phyloP scores from a whole-genome alignment of 768 basidiomycete species.

The Fibroporia radiculosa region DNA sequence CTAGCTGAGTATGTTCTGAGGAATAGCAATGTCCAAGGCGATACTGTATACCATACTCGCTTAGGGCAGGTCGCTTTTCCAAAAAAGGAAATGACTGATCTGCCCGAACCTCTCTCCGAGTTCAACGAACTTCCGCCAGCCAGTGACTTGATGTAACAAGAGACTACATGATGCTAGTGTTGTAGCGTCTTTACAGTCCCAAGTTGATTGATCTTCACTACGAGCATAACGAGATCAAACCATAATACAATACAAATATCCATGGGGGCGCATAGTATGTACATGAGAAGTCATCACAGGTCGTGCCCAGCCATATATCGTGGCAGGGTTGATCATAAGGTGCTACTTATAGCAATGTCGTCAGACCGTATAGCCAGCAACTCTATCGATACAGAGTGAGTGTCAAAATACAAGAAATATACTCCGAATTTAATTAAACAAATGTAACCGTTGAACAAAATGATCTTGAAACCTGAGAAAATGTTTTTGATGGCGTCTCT shows the following conservation, averaged over 20 bases:
- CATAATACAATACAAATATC: not conserved
- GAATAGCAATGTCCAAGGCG: slow-evolving; percentile 17
- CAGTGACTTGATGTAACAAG: not conserved
- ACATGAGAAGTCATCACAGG: too few relatives aligned
- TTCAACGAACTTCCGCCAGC: not conserved
- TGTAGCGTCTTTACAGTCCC: not conserved
- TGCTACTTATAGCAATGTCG: too few relatives aligned
- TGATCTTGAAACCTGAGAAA: too few relatives aligned
- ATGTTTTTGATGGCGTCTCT: too few relatives aligned
- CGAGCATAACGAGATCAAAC: not conserved
- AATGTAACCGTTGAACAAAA: too few relatives aligned
- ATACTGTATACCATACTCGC: slow-evolving; percentile 10
- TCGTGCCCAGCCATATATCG: too few relatives aligned
- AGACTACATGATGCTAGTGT: not conserved
- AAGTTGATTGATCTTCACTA: not conserved
- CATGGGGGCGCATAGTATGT: too few relatives aligned
- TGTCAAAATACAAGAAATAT: too few relatives aligned
- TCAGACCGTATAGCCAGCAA: too few relatives aligned
- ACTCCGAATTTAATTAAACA: too few relatives aligned
- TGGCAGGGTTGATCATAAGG: too few relatives aligned
- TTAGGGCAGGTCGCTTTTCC: slow-evolving; percentile 8
- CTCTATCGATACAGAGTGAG: too few relatives aligned
- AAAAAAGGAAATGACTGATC: not conserved
- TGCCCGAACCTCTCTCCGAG: not conserved
- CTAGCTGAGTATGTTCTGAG: slow-evolving; percentile 36